Evolutionary conservation across 805 yeast genomes (phyloP).

Genomic region (Sungouiella thailandica): DNA sequence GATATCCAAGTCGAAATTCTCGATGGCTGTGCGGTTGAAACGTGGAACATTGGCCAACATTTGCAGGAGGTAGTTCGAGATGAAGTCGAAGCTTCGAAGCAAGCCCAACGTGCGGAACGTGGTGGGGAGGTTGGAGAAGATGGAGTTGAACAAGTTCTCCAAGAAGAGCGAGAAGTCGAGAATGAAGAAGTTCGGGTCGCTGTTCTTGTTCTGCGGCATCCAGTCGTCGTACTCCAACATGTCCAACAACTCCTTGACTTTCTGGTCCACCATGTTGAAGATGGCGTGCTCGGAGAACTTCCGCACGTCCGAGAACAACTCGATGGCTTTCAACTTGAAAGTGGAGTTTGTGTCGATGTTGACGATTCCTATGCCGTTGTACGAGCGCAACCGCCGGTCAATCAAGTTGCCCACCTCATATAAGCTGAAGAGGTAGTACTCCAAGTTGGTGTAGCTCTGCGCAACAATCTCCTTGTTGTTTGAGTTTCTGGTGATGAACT

Average conservation of each 20-base stretch:
- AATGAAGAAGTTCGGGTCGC: constrained; percentile 67
- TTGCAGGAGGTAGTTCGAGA: constrained; percentile 65
- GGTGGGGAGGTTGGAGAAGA: constrained; percentile 75
- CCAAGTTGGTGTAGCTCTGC: constrained; percentile 83
- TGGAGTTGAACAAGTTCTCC: constrained; percentile 79
- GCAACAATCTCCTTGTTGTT: constrained; percentile 85
- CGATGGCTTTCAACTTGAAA: constrained; percentile 44
- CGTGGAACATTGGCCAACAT: constrained; percentile 51
- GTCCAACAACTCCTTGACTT: constrained; percentile 74
- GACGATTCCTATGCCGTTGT: constrained; percentile 36
- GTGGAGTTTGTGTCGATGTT: constrained; percentile 36
- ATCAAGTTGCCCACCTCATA: constrained; percentile 55
- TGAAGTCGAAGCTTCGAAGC: constrained; percentile 80
- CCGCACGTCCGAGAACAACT: constrained; percentile 53
- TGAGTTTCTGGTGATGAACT: constrained; percentile 57
- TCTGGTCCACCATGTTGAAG: constrained; percentile 76
- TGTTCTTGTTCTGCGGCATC: constrained; percentile 47
- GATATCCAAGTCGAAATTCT: constrained; percentile 76
- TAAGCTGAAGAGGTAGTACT: constrained; percentile 76
- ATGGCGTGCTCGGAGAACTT: constrained; percentile 74
- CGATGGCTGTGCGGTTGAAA: constrained; percentile 56
- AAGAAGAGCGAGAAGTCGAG: constrained; percentile 82
- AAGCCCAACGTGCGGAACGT: constrained; percentile 75
- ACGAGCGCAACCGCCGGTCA: constrained; percentile 30
- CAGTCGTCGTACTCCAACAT: constrained; percentile 81